These are phyloP conservation scores for Xylariaceae sp. DNA, from an alignment of 2,329 filamentous ascomycete species.

Conservation along the genomic window DNA sequence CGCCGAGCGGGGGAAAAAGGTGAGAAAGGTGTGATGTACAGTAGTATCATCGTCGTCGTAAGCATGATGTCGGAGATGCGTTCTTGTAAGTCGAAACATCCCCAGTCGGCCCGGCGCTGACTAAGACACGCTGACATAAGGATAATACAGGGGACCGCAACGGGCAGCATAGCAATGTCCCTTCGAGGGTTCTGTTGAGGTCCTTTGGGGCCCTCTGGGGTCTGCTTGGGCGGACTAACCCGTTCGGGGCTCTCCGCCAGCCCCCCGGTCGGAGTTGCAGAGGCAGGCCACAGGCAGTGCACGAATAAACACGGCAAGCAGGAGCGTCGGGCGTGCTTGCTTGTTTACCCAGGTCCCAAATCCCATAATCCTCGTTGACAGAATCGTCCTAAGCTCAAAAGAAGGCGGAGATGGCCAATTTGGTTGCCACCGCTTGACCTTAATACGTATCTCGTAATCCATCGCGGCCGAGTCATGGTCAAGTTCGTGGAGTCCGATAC, in stretches of 20 bases:
- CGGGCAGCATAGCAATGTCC: no score
- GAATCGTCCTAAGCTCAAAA: neutral
- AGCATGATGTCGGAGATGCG: neutral
- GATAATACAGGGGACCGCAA: no score
- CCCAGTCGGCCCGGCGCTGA: no score
- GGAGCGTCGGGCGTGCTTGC: neutral
- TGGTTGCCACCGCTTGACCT: conserved; percentile 8
- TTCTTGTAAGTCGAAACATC: neutral
- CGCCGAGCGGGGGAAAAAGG: neutral
- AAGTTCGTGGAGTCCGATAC: conserved; percentile 54
- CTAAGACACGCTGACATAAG: no score
- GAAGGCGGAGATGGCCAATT: conserved; percentile 18
- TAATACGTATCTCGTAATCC: no score
- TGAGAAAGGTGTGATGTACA: neutral
- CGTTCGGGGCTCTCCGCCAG: neutral
- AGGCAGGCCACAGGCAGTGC: neutral
- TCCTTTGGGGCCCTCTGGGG: no score
- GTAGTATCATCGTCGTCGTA: neutral
- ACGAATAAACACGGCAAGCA: no score
- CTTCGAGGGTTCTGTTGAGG: no score
- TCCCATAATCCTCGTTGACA: neutral
- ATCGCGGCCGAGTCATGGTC: conserved; percentile 34
- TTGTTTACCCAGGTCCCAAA: neutral
- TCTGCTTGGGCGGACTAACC: conserved; percentile 9
- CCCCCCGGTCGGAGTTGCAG: conserved; percentile 1